A percentile compares a stretch with the other conserved stretches of the same genome.
phyloP scores from a whole-genome alignment of 371 early-diverging fungal species.

The Mucor circinelloides region DNA sequence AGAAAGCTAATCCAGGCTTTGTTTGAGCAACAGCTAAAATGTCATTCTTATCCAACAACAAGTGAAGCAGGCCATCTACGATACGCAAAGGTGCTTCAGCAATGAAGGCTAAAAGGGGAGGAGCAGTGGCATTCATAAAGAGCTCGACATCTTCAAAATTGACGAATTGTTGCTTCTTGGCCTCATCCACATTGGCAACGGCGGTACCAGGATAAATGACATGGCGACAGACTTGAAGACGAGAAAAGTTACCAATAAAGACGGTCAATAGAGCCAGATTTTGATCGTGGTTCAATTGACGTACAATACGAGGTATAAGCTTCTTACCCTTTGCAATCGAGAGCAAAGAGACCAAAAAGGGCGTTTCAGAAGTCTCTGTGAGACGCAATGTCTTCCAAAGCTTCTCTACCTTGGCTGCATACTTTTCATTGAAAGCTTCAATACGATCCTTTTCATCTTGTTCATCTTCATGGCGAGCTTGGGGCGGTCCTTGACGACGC shows the following conservation, averaged over 20 bases:
- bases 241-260: conserved; percentile 80
- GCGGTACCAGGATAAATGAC: conserved; percentile 58
- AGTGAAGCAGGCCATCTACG: conserved; percentile 74
- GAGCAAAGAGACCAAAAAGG: conserved; percentile 62
- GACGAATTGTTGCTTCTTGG: conserved; percentile 41
- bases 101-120: conserved; percentile 78
- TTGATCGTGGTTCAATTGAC: conserved; percentile 79
- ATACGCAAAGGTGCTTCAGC: conserved; percentile 82
- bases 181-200: conserved; percentile 54
- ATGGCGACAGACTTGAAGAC: conserved; percentile 81
- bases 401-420: conserved; percentile 54
- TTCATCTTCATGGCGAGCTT: conserved; percentile 19
- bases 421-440: conserved; percentile 45
- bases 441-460: conserved; percentile 49
- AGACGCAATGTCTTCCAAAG: conserved; percentile 63
- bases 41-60: conserved; percentile 88
- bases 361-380: conserved; percentile 1
- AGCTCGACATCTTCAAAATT: conserved; percentile 70
- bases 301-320: conserved; percentile 81
- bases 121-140: conserved; percentile 84
- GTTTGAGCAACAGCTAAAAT: conserved; percentile 81
- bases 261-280: conserved; percentile 75
- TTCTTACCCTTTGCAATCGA: conserved; percentile 86
- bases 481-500: conserved; percentile 67
- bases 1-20: conserved; percentile 84